These are phyloP conservation scores for Anacardium occidentale DNA, from an alignment of 345 rosid species.

Conservation along the genomic window DNA sequence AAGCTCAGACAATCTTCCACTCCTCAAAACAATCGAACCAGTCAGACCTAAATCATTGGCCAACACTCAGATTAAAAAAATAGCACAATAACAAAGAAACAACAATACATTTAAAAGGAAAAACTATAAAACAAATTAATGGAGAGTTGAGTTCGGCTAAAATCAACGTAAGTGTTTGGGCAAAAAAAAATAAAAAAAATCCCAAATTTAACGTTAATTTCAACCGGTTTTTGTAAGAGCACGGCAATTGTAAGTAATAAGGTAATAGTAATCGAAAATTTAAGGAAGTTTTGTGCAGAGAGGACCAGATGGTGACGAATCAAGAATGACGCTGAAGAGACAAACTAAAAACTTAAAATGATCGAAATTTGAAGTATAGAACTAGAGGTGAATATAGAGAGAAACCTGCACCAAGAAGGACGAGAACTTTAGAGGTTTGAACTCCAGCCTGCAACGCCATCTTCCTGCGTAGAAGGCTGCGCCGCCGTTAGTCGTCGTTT, in stretches of 20 bases:
- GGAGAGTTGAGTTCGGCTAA: no score
- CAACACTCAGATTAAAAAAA: background rate
- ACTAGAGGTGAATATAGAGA: background rate
- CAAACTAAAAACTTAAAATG: background rate
- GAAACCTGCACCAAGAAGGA: slow-evolving; percentile 83
- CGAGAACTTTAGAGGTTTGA: slow-evolving; percentile 73
- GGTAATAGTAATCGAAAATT: background rate
- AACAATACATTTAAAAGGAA: background rate
- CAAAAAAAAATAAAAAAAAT: no score
- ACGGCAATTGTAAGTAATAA: background rate
- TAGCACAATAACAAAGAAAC: background rate
- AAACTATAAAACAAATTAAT: no score
- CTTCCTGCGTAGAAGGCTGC: slow-evolving; percentile 19
- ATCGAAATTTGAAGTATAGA: background rate
- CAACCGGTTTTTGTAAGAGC: background rate
- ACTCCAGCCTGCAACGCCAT: slow-evolving; percentile 93
- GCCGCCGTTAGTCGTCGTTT: slow-evolving; percentile 4
- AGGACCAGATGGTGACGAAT: background rate
- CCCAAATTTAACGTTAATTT: background rate
- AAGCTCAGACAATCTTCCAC: slow-evolving; percentile 73
- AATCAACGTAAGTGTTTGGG: no score
- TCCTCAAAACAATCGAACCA: slow-evolving; percentile 66
- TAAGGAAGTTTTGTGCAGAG: background rate
- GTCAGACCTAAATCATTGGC: slow-evolving; percentile 55
- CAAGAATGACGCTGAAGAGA: background rate